phyloP scores from a whole-genome alignment of 345 rosid species.

The Noccaea bulbosa region DNA sequence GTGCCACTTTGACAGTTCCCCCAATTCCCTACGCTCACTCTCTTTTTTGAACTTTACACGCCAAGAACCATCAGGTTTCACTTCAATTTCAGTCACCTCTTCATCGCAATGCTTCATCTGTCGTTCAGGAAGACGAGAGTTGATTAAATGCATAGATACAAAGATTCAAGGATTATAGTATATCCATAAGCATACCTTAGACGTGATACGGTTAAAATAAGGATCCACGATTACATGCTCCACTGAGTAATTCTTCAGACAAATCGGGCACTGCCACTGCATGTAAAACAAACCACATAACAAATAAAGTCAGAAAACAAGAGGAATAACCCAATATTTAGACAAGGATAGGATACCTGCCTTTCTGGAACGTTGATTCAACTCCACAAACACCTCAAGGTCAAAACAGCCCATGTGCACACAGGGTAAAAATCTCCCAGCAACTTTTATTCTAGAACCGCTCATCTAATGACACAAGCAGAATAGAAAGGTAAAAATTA shows the following conservation, averaged over 20 bases:
- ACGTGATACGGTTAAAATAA: constrained; percentile 83
- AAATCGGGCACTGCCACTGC: constrained; percentile 99
- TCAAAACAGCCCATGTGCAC: constrained; percentile 97
- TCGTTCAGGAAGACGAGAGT: constrained; percentile 27
- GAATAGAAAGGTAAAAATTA: neutral
- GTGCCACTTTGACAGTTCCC: constrained; percentile 88
- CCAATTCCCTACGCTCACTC: constrained; percentile 75
- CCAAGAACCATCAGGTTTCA: constrained; percentile 98
- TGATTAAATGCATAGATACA: neutral
- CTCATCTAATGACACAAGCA: constrained; percentile 66
- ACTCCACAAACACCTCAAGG: constrained; percentile 92
- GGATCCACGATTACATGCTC: constrained; percentile 87
- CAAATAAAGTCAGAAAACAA: constrained; percentile 35
- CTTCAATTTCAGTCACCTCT: constrained; percentile 83
- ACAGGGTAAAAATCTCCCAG: constrained; percentile 96
- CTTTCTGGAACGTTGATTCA: constrained; percentile 98
- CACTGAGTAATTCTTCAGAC: constrained; percentile 88
- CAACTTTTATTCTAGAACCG: constrained; percentile 95
- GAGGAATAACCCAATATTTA: constrained; percentile 2
- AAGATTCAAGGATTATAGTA: constrained; percentile 16
- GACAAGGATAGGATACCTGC: constrained; percentile 48
- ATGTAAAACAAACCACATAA: constrained; percentile 26
- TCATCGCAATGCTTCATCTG: constrained; percentile 90
- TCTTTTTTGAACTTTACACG: constrained; percentile 83
- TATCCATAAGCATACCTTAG: constrained; percentile 57